Base-by-base conservation (phyloP, 306 rosid species). In the Myrica gale region DNA sequence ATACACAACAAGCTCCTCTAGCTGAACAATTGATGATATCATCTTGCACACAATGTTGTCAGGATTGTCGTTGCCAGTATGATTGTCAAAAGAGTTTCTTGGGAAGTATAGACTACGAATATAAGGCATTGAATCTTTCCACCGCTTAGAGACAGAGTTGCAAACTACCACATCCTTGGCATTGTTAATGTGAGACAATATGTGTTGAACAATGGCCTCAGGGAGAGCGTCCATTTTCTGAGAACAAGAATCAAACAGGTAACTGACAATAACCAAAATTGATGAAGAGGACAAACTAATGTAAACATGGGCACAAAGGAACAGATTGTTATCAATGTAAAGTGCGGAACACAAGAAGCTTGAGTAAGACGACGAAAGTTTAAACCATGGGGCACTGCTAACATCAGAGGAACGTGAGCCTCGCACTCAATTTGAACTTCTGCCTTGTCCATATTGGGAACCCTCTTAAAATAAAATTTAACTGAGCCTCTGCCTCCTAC, bases 91-190 rank as follows among this genome's bases (percentile, higher is more conserved):
- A 2, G 93, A 86, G 51, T 84, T 89, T 72, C 98, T 92, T 26
- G 99, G 93, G 65, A 96, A 92, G 74, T 85, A 88, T 45, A 96
- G 98, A 77, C 88, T 78, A 77, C 58, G 84, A 62, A 90, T 78
- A 77, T 76, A 90, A 55, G 92, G 87, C 44, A 80, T 63, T 0
- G 92, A 89, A 42, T 90, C 92, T 76, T 88, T 88, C 99, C 98
- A 96, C 48, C 88, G 75, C 85, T 89, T 96, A 1, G 99, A 96
- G 44, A 96, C 96, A 48, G 96, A 90, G 15, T 89, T 96, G 82
- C 97, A 96, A 58, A 82, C 79, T 21, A 96, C 97, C 53, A 96
- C 93, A 4, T 96, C 97, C 1, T 88, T 87, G 42, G 96, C 97
- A 48, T 86, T 88, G 13, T 67, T 89, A 82, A 89, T 74, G 53